A percentile compares a stretch with the other conserved stretches of the same genome.
Evolutionary conservation across 768 basidiomycete species (phyloP).

Genomic region (Boletus rufocinnamomeus): DNA sequence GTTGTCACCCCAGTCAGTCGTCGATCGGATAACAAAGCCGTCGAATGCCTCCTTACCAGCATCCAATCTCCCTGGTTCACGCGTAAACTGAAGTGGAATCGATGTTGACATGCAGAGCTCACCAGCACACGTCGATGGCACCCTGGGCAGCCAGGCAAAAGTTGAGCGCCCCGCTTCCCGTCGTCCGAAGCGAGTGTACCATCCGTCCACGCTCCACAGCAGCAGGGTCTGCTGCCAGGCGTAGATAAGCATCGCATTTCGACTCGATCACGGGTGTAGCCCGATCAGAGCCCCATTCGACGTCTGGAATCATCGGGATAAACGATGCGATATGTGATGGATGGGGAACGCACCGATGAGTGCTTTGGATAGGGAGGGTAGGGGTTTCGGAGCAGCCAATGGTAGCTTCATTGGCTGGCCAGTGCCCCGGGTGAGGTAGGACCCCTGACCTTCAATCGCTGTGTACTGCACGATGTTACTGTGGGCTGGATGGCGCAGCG

Average conservation of each 20-base stretch:
- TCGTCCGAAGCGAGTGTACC: slow-evolving; percentile 78
- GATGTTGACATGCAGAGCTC: slow-evolving; percentile 18
- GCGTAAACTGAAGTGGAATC: slow-evolving; percentile 1
- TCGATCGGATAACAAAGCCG: not conserved
- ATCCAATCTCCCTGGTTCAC: slow-evolving; percentile 72
- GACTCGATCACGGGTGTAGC: slow-evolving; percentile 50
- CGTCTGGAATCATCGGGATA: slow-evolving; percentile 42
- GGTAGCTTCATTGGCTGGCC: slow-evolving; percentile 59
- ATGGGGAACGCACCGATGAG: slow-evolving; percentile 53
- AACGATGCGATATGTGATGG: not conserved
- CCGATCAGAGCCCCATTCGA: slow-evolving; percentile 90
- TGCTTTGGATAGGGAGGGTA: slow-evolving; percentile 71
- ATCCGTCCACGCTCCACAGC: slow-evolving; percentile 66
- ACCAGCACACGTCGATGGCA: slow-evolving; percentile 86
- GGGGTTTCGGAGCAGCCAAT: slow-evolving; percentile 58
- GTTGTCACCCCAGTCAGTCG: not conserved
- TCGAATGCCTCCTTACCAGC: slow-evolving; percentile 43
- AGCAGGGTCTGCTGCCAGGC: slow-evolving; percentile 69
- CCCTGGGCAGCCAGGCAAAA: slow-evolving; percentile 88
- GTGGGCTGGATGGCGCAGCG: not conserved
- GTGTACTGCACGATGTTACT: slow-evolving; percentile 54
- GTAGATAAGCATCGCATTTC: slow-evolving; percentile 69
- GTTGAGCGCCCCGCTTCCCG: slow-evolving; percentile 85
- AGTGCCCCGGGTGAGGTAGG: slow-evolving; percentile 60
- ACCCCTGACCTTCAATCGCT: slow-evolving; percentile 74